These are phyloP conservation scores for Rhypophila decipiens DNA, from an alignment of 495 filamentous ascomycete genomes.

Conservation along the genomic window DNA sequence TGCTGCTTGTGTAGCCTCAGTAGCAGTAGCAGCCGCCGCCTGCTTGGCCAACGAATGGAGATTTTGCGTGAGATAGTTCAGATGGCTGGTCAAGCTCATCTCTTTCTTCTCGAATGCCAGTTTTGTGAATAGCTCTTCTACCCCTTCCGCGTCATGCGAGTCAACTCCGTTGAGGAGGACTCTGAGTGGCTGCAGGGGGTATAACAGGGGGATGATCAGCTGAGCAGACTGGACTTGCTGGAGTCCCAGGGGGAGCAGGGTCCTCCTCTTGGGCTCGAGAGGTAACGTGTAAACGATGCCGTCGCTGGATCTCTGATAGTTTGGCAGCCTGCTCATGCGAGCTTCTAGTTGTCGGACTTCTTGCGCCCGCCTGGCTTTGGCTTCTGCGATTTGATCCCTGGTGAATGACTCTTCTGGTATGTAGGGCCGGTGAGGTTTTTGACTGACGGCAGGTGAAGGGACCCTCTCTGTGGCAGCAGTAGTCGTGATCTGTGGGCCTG, in stretches of 20 bases:
- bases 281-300: constrained; percentile 66
- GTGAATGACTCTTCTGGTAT: constrained; percentile 42
- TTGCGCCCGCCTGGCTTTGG: constrained; percentile 54
- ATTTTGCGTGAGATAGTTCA: constrained; percentile 74
- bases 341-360: constrained; percentile 74
- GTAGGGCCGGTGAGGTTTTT: constrained; percentile 34
- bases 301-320: constrained; percentile 66
- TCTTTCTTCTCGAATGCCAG: constrained; percentile 52
- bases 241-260: constrained; percentile 56
- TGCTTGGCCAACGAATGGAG: constrained; percentile 62
- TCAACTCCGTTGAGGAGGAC: constrained; percentile 61
- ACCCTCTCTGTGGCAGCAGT: too few relatives aligned
- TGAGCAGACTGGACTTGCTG: constrained; percentile 58
- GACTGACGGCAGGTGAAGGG: constrained; percentile 41
- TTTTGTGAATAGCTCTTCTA: constrained; percentile 60
- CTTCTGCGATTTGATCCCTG: constrained; percentile 51
- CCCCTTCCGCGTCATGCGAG: constrained; percentile 49
- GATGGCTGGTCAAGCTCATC: constrained; percentile 61
- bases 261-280: constrained; percentile 58
- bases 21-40: constrained; percentile 5
- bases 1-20: background rate
- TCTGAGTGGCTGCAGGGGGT: constrained; percentile 63
- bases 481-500: too few relatives aligned
- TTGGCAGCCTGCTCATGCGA: constrained; percentile 60
- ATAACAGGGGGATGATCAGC: constrained; percentile 64